Evolutionary conservation across 257 asterid species (phyloP), one percentile per base, ranked within the genome.

Genomic region (Ajuga chamaepitys): DNA sequence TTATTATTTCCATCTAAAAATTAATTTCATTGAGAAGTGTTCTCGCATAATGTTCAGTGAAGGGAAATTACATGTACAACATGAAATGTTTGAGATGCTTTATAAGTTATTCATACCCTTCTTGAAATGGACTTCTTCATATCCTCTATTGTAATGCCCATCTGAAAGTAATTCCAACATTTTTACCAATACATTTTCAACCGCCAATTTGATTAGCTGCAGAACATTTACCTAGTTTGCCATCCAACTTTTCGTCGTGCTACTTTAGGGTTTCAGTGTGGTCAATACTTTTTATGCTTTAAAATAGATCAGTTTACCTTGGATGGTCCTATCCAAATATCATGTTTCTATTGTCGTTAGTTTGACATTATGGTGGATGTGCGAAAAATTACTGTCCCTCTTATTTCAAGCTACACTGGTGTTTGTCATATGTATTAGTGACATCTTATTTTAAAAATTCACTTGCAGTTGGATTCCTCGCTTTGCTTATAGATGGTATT

Each of bases 401-500:
- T n/a, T n/a, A n/a, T n/a, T n/a, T n/a, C n/a, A n/a, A n/a, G n/a
- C 40, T 22, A 38, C 26, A 51, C 17, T 38, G 35, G 17, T 11
- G 41, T 37, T 30, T 55, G 55, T 59, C 71, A 18, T 51, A 59
- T 16, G 40, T 28, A 54, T 52, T 51, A 17, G 17, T 38, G 55
- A 20, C 65, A 24, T 64, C 21, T 37, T 50, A n/a, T 42, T 24
- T 47, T 22, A 14, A 0, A n/a, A 41, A 53, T 52, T 62, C 22
- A 32, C 20, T 40, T 57, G 6, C 26, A 55, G 69, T 44, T 50
- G 71, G 21, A 5, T 60, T 72, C 17, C 51, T 7, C 6, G 55
- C 21, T 34, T 63, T 67, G 22, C 77, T 72, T 57, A 72, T 48
- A 42, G 56, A 67, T 66, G 26, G 32, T 58, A 16, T 42, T 55